Evolutionary conservation across 1,139 yeast species (phyloP).

Genomic region (Scheffersomyces lignicola): DNA sequence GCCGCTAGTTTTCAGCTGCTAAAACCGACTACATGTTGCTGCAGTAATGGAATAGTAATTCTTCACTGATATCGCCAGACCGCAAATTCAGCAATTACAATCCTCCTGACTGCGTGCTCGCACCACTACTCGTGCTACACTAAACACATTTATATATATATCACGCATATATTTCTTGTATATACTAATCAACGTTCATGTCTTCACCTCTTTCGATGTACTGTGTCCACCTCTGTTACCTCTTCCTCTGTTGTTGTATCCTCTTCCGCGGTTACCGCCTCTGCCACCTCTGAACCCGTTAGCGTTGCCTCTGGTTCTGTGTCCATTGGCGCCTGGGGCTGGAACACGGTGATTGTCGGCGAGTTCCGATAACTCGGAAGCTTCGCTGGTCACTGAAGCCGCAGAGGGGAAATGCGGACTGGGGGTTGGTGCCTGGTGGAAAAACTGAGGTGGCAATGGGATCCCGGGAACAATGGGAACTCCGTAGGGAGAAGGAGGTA

Average conservation of each 20-base stretch:
- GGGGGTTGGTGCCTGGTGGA: slow-evolving; percentile 19
- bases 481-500: slow-evolving; percentile 8
- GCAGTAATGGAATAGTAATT: no score
- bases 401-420: slow-evolving; percentile 4
- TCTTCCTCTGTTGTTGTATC: not conserved
- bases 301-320: not conserved
- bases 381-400: slow-evolving; percentile 1
- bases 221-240: slow-evolving; percentile 17
- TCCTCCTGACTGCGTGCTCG: no score
- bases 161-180: no score
- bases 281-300: not conserved
- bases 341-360: not conserved
- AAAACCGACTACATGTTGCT: no score
- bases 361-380: not conserved
- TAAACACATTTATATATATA: no score
- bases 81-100: no score
- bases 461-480: slow-evolving; percentile 20
- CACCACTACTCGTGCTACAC: no score
- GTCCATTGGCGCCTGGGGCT: not conserved
- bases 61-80: no score
- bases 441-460: slow-evolving; percentile 37
- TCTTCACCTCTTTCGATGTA: no score
- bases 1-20: no score
- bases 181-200: no score
- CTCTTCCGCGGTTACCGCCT: not conserved